Conservation (phyloP, 805 yeast species). For the Metschnikowia anglica region DNA sequence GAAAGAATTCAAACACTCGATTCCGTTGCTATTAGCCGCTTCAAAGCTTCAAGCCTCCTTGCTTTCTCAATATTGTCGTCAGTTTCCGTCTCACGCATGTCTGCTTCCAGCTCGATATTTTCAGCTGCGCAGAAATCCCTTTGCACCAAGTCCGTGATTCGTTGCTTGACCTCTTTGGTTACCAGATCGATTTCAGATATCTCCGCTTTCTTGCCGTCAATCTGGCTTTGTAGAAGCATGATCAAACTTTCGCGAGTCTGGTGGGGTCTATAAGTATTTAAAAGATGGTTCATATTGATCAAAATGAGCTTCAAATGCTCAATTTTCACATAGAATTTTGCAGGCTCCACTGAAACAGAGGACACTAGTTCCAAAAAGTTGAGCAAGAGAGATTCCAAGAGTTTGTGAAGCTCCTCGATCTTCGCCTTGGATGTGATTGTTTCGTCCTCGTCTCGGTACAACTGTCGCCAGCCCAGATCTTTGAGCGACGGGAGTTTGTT, state of each 20-base stretch:
- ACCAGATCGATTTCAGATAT: conserved; percentile 47
- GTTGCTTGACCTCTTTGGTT: conserved; percentile 38
- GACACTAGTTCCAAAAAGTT: conserved; percentile 84
- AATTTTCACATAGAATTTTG: conserved; percentile 54
- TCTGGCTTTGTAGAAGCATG: conserved; percentile 66
- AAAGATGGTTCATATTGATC: conserved; percentile 85
- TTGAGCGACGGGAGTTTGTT: conserved; percentile 75
- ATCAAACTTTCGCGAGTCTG: conserved; percentile 90
- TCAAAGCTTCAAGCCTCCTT: neutral
- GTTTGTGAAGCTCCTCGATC: conserved; percentile 72
- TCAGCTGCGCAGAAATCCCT: neutral
- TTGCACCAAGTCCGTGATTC: conserved; percentile 28
- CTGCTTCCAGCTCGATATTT: neutral
- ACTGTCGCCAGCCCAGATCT: conserved; percentile 74
- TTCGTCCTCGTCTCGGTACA: conserved; percentile 51
- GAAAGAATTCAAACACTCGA: neutral
- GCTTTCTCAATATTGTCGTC: neutral
- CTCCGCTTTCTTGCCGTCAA: conserved; percentile 59
- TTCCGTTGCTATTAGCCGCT: neutral
- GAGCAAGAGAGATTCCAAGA: conserved; percentile 73
- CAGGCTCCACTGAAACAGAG: conserved; percentile 70
- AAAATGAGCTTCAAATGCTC: conserved; percentile 78
- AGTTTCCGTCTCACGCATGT: neutral
- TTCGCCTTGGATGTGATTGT: conserved; percentile 43
- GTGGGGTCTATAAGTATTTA: conserved; percentile 92